Evolutionary conservation across 768 basidiomycete species (phyloP), one percentile per base, ranked within the genome.

Genomic region (Boletus insuetus): DNA sequence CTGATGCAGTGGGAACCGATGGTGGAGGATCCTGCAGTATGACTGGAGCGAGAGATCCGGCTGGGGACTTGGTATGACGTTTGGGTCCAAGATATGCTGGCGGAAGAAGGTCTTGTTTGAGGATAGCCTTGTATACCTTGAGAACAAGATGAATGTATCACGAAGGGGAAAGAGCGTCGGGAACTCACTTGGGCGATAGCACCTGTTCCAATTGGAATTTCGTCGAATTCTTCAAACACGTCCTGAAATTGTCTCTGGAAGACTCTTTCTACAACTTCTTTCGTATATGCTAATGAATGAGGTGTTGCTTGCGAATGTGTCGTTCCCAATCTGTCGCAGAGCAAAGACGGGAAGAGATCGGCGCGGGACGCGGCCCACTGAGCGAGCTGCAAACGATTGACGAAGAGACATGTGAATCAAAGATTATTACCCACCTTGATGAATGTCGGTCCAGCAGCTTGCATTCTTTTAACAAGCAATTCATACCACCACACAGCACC

Each of bases 321-420:
- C 44, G 85, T 81, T 32, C 91, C 91, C 61, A 99, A 77, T 54
- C 82, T 81, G 51, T 90, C 82, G 71, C 97, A 99, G 19, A 99
- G 83, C 13, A 83, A 70, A 20, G 85, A 77, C 3, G 97, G 93
- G 73, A 99, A 98, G 3, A 99, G 77, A 71, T 99, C 97, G 39
- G 87, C 89, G 35, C 97, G 83, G 16, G 95, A 94, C 14, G 89
- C 97, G 8, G 97, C 97, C 97, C 97, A 99, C 81, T 99, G 97
- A 6, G 94, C 90, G 52, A 99, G 81, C 94, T 95, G 68, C 20
- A 51, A 17, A 40, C 32, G 29, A 26, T 56, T 44, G 13, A 49
- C 50, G 16, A 61, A 43, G 65, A 50, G 44, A 45, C 14, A 57
- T 34, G 42, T 13, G 58, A 38, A 31, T 41, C 22, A 39, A 51